phyloP scores from a whole-genome alignment of 2,329 filamentous ascomycete genomes.

The Cladosporium oxysporum region DNA sequence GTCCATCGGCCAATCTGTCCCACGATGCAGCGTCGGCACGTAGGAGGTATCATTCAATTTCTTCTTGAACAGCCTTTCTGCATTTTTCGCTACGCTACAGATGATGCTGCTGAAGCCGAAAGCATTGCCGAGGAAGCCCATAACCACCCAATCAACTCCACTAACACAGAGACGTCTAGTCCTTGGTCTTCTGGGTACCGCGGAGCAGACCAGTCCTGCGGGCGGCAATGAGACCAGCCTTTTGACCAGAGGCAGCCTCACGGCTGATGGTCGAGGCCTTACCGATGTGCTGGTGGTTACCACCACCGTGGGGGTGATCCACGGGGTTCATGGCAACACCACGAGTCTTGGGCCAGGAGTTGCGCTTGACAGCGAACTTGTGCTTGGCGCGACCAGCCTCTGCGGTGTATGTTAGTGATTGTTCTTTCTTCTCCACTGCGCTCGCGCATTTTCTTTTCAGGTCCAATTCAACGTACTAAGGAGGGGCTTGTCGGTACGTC shows the following conservation, averaged over 20 bases:
- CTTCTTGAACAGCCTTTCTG: slow-evolving; percentile 20
- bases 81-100: slow-evolving; percentile 22
- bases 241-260: slow-evolving; percentile 97
- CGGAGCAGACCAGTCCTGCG: slow-evolving; percentile 99
- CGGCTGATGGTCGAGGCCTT: slow-evolving; percentile 99
- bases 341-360: slow-evolving; percentile 99
- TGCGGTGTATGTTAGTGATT: slow-evolving; percentile 45
- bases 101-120: slow-evolving; percentile 19
- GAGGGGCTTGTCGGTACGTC: slow-evolving; percentile 98
- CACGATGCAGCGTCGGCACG: slow-evolving; percentile 9
- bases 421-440: neutral
- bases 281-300: slow-evolving; percentile 99
- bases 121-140: slow-evolving; percentile 21
- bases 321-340: slow-evolving; percentile 99
- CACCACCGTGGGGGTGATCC: slow-evolving; percentile 77
- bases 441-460: neutral
- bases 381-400: slow-evolving; percentile 99
- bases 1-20: neutral
- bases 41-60: slow-evolving; percentile 1
- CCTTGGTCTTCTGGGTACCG: slow-evolving; percentile 99
- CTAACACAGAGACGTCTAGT: slow-evolving; percentile 45
- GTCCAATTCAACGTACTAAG: slow-evolving; percentile 65
- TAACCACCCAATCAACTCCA: slow-evolving; percentile 22
- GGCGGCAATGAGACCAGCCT: slow-evolving; percentile 99
- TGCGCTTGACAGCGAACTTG: slow-evolving; percentile 99